Conservation (phyloP, 352 stramenopile genomes). For the Peronospora belbahrii region DNA sequence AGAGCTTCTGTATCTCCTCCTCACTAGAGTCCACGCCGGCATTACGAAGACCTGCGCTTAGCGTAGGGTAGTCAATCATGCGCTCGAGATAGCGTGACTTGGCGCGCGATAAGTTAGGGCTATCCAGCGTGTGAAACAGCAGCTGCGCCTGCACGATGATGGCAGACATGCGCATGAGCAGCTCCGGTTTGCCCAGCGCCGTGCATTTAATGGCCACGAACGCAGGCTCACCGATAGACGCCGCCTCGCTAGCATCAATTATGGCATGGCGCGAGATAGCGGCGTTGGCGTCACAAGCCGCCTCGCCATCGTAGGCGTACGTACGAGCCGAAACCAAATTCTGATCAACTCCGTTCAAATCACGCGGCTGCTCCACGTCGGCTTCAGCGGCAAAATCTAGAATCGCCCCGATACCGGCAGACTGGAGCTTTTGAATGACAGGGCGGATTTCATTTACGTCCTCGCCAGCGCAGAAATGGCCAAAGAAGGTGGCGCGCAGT, state of each 20-base stretch:
- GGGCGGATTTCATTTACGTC: conserved; percentile 80
- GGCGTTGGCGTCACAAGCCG: conserved; percentile 88
- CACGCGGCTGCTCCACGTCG: conserved; percentile 76
- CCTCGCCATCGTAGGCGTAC: conserved; percentile 95
- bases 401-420: conserved; percentile 89
- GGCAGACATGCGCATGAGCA: conserved; percentile 92
- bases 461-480: conserved; percentile 95
- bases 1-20: conserved; percentile 56
- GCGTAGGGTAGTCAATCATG: conserved; percentile 72
- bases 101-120: conserved; percentile 66
- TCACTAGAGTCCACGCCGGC: conserved; percentile 58
- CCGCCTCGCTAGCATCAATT: conserved; percentile 48
- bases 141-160: conserved; percentile 89
- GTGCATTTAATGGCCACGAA: conserved; percentile 98
- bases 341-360: conserved; percentile 70
- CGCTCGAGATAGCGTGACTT: conserved; percentile 75
- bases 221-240: conserved; percentile 47
- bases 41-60: conserved; percentile 63
- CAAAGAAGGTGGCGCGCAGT: conserved; percentile 92
- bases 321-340: conserved; percentile 84
- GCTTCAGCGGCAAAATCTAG: conserved; percentile 96
- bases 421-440: conserved; percentile 63
- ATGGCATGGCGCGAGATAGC: conserved; percentile 80
- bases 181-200: conserved; percentile 91
- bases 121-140: conserved; percentile 90